Base-by-base conservation (phyloP, 805 yeast genomes). In the Pichia exigua region DNA sequence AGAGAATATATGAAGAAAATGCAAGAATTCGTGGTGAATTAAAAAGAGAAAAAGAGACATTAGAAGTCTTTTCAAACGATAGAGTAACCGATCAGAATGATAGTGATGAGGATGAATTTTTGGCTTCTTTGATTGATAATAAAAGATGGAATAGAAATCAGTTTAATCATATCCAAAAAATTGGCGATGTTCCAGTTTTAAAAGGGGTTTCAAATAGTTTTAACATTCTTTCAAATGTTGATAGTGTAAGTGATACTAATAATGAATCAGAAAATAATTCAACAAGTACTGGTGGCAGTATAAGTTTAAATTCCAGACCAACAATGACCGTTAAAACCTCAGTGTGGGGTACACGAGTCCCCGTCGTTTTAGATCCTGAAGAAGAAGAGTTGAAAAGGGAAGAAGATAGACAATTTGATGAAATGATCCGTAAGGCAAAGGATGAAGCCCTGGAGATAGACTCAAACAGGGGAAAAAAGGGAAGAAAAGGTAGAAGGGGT, bases 261-360 rank as follows among this genome's bases (percentile, higher is more conserved):
- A 50, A 32, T 21, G 56, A 51, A 11, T 53, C 28, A 13, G 43
- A 46, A 4, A 54, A 46, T 15, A 58, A 35, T 9, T 45, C 46
- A 9, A 39, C 42, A 15, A 35, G 38, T 47, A 44, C 48, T 51
- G 54, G 39, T 27, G 53, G 53, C 53, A 50, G 53, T 28, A 40
- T 22, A 26, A 20, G 28, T 21, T 10, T 30, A 35, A 38, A 7
- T 6, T 26, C 43, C 15, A 26, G 17, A 26, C 46, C 42, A 22
- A 8, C 46, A 26, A 32, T 51, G 28, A 46, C 39, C 48, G 56
- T 18, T 46, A 47, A 27, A 52, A 58, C 21, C 1, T 83, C 94
- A 0, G 81, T 87, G 3, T 87, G 95, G 95, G 95, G 95, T 0
- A 86, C 94, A 1, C 72, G 68, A 49, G 77, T 81, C 2, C 76